A percentile compares a stretch with the other conserved stretches of the same genome.
Conservation (phyloP, 345 rosid species). For the Euphorbia peplus region DNA sequence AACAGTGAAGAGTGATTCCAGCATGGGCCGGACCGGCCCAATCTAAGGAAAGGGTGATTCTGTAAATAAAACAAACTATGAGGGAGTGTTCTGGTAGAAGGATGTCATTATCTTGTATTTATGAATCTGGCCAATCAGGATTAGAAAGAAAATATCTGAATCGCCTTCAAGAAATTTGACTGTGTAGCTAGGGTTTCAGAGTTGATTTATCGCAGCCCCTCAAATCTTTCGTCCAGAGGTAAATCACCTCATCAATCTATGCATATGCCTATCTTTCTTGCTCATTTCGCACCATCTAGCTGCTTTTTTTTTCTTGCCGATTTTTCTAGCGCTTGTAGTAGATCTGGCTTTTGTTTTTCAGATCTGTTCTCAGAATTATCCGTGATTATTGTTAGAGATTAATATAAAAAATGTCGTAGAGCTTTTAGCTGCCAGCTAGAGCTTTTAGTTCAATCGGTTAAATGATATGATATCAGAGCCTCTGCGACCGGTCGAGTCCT, state of each 20-base stretch:
- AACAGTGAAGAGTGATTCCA: no score
- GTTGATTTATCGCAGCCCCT: background rate
- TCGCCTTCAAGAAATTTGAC: background rate
- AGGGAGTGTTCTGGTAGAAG: background rate
- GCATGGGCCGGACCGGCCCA: no score
- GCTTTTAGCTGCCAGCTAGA: background rate
- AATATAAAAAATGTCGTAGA: no score
- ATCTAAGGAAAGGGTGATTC: background rate
- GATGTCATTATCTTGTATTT: slow-evolving; percentile 1
- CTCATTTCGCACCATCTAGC: background rate
- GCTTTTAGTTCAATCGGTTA: background rate
- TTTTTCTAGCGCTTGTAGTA: background rate
- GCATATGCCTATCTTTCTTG: background rate
- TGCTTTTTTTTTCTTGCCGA: background rate
- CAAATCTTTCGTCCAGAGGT: background rate
- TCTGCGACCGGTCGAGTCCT: no score
- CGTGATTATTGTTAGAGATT: background rate
- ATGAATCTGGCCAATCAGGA: background rate
- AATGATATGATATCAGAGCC: no score
- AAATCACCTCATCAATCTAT: background rate
- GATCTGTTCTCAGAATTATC: slow-evolving; percentile 13
- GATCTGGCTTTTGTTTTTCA: slow-evolving; percentile 16
- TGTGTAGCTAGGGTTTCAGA: slow-evolving; percentile 5
- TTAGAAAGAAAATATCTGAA: background rate
- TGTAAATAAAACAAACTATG: background rate